Conservation (phyloP, 2,329 filamentous ascomycete genomes). For the Stagonosporopsis vannaccii region DNA sequence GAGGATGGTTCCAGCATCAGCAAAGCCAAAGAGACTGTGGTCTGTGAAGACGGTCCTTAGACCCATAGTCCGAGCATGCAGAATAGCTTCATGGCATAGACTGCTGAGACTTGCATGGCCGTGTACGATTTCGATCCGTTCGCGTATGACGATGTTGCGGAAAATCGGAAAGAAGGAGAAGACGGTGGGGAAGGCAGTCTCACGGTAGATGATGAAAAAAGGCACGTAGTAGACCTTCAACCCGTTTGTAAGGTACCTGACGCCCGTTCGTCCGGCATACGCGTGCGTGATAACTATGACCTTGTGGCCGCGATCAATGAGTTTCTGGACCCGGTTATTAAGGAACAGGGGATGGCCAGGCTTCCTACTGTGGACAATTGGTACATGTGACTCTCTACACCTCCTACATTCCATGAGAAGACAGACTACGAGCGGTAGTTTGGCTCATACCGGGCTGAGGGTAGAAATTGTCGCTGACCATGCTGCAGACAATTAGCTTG, state of each 20-base stretch:
- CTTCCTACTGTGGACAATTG: slow-evolving; percentile 77
- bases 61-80: slow-evolving; percentile 96
- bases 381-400: slow-evolving; percentile 98
- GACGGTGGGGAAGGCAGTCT: slow-evolving; percentile 92
- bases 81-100: slow-evolving; percentile 90
- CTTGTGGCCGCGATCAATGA: slow-evolving; percentile 97
- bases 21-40: slow-evolving; percentile 96
- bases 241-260: slow-evolving; percentile 95
- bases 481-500: slow-evolving; percentile 57
- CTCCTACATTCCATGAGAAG: slow-evolving; percentile 60
- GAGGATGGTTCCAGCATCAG: slow-evolving; percentile 92
- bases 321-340: slow-evolving; percentile 65
- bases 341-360: too few relatives aligned
- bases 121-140: slow-evolving; percentile 96
- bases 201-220: slow-evolving; percentile 94
- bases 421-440: neutral
- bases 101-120: slow-evolving; percentile 95
- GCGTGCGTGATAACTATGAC: slow-evolving; percentile 97
- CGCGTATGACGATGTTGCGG: slow-evolving; percentile 91
- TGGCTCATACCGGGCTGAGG: slow-evolving; percentile 75
- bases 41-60: slow-evolving; percentile 96
- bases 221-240: slow-evolving; percentile 98
- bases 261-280: slow-evolving; percentile 86
- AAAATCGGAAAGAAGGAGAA: slow-evolving; percentile 99
- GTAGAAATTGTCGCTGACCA: slow-evolving; percentile 99